Percentiles rank a stretch among this genome's conserved stretches.
Conservation (phyloP, 2,329 filamentous ascomycete genomes). For the Alternaria viburni region DNA sequence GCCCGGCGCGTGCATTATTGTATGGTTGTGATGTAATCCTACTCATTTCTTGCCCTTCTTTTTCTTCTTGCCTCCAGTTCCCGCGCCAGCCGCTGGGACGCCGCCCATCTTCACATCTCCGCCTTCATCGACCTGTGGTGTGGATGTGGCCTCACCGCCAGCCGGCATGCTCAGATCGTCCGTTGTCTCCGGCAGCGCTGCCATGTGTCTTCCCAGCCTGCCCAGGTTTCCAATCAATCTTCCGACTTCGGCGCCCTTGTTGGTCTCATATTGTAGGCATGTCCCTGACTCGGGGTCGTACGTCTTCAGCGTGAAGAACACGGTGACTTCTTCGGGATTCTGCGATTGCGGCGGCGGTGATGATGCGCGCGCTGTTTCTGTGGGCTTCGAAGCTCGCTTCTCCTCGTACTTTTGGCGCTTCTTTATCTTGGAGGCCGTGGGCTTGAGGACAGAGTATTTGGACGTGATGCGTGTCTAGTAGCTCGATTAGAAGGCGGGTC, state of each 20-base stretch:
- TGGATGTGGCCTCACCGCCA: conserved; percentile 34
- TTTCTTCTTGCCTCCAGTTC: conserved; percentile 55
- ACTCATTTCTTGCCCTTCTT: conserved; percentile 59
- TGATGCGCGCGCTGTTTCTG: conserved; percentile 27
- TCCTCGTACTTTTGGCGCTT: conserved; percentile 43
- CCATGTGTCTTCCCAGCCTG: conserved; percentile 71
- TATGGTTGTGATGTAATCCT: not conserved
- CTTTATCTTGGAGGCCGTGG: conserved; percentile 38
- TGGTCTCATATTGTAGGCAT: conserved; percentile 88
- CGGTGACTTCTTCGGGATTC: conserved; percentile 49
- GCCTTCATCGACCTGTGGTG: conserved; percentile 41
- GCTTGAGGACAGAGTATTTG: conserved; percentile 77
- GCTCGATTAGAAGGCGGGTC: conserved; percentile 12
- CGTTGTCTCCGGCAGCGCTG: conserved; percentile 52
- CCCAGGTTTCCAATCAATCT: conserved; percentile 80
- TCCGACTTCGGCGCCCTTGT: conserved; percentile 88
- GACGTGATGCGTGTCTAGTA: conserved; percentile 86
- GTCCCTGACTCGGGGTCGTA: conserved; percentile 83
- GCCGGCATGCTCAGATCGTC: conserved; percentile 48
- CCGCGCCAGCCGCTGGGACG: conserved; percentile 28
- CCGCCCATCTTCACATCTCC: conserved; percentile 40
- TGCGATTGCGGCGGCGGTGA: conserved; percentile 37
- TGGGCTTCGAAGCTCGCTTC: conserved; percentile 37
- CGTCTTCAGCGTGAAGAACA: conserved; percentile 82
- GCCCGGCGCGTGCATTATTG: not conserved